Evolutionary conservation across 176 grass and related monocot species (phyloP).

Genomic region (Oryza coarctata): DNA sequence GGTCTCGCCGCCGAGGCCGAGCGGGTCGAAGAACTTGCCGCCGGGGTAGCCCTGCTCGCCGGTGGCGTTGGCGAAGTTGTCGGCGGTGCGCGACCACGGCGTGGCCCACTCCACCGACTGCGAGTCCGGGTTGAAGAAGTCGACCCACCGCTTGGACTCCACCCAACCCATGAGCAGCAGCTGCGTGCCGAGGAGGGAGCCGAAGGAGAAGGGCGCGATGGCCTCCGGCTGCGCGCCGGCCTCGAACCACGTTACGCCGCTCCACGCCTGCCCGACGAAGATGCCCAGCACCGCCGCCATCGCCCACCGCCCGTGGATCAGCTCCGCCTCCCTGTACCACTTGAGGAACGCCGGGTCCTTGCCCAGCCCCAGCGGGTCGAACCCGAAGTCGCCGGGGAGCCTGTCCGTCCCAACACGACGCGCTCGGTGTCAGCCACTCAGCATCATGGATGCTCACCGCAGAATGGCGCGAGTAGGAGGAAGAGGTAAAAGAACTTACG

Average conservation of each 20-base stretch:
- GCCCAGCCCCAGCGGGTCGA: conserved; percentile 89
- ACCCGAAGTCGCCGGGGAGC: conserved; percentile 82
- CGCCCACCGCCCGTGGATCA: conserved; percentile 98
- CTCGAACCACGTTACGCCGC: conserved; percentile 94
- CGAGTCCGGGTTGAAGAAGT: conserved; percentile 99
- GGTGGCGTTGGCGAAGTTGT: conserved; percentile 92
- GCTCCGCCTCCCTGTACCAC: conserved; percentile 98
- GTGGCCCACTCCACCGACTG: conserved; percentile 93
- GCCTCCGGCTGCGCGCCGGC: conserved; percentile 86
- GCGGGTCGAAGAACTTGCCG: conserved; percentile 99
- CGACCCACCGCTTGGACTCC: conserved; percentile 96
- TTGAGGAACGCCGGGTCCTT: conserved; percentile 98
- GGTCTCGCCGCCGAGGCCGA: conserved; percentile 58
- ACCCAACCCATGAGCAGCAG: conserved; percentile 99
- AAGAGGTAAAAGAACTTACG: conserved; percentile 54
- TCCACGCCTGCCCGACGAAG: conserved; percentile 93
- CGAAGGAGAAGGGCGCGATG: conserved; percentile 94
- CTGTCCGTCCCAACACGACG: conserved; percentile 7
- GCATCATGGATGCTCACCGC: neutral
- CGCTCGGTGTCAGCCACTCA: neutral
- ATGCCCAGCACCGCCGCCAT: conserved; percentile 91
- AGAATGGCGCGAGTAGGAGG: neutral
- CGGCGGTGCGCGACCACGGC: conserved; percentile 85
- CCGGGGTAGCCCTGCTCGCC: conserved; percentile 93
- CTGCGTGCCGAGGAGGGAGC: conserved; percentile 83